Conservation (phyloP, 2,329 filamentous ascomycete species). For the Cercospora sp. region DNA sequence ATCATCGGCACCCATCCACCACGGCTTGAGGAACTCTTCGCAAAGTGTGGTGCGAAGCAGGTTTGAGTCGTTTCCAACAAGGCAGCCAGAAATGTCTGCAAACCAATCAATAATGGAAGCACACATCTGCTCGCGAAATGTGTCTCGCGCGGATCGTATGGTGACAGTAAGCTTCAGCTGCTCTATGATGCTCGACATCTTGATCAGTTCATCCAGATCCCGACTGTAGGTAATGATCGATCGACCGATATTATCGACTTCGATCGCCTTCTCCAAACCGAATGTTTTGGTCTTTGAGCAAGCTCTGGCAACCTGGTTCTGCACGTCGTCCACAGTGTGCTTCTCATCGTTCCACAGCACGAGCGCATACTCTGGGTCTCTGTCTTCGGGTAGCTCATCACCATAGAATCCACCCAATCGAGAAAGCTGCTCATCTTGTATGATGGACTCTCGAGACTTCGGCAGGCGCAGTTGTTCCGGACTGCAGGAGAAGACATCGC, state of each 20-base stretch:
- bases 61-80: constrained; percentile 74
- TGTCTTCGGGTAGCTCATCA: constrained; percentile 56
- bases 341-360: constrained; percentile 99
- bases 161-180: constrained; percentile 96
- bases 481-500: constrained; percentile 96
- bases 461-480: constrained; percentile 87
- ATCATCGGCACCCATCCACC: constrained; percentile 82
- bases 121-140: constrained; percentile 97
- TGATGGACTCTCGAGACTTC: constrained; percentile 79
- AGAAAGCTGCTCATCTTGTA: constrained; percentile 77
- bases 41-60: constrained; percentile 81
- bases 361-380: constrained; percentile 73
- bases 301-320: constrained; percentile 84
- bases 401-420: constrained; percentile 70
- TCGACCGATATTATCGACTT: constrained; percentile 85
- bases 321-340: constrained; percentile 89
- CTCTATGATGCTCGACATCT: constrained; percentile 82
- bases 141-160: constrained; percentile 88
- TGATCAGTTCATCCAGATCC: constrained; percentile 71
- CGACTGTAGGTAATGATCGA: constrained; percentile 77
- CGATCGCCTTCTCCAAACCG: constrained; percentile 73
- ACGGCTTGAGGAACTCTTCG: constrained; percentile 84
- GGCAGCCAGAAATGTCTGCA: constrained; percentile 85
- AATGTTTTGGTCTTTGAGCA: constrained; percentile 71
- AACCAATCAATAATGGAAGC: constrained; percentile 98